Evolutionary conservation across 257 asterid genomes (phyloP).

Genomic region (Forsythia viridissima): DNA sequence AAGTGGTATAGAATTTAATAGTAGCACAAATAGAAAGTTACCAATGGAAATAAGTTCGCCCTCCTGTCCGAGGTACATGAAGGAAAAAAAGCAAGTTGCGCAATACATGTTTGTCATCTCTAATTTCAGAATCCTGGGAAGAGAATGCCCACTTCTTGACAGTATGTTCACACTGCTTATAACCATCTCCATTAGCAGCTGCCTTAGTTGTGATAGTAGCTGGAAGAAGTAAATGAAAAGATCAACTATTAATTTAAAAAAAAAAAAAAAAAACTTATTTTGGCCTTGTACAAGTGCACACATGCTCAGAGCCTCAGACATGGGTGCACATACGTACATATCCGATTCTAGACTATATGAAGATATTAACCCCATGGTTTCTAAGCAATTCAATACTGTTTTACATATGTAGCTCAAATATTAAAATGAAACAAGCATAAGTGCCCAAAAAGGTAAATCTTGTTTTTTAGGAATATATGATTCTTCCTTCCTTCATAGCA

Average conservation of each 20-base stretch:
- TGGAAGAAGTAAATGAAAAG: conserved; percentile 27
- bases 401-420: not conserved
- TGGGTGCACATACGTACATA: not conserved
- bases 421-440: not conserved
- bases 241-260: not conserved
- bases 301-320: not conserved
- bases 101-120: conserved; percentile 62
- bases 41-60: conserved; percentile 95
- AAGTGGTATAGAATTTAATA: conserved; percentile 11
- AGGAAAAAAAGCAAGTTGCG: conserved; percentile 92
- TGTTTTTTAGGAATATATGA: not conserved
- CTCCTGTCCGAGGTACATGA: conserved; percentile 97
- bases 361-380: not conserved
- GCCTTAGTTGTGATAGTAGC: conserved; percentile 44
- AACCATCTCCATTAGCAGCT: conserved; percentile 47
- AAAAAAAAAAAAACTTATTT: not conserved
- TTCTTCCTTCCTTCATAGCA: not conserved
- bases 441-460: not conserved
- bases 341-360: not conserved
- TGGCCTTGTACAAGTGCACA: not conserved
- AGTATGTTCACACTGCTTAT: conserved; percentile 54
- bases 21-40: conserved; percentile 25
- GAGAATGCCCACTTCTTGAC: conserved; percentile 90
- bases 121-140: conserved; percentile 55
- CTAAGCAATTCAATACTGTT: not conserved